A percentile compares a stretch with the other conserved stretches of the same genome.
phyloP scores from a whole-genome alignment of 768 basidiomycete species.

The Brasilioporus rufonigricans region DNA sequence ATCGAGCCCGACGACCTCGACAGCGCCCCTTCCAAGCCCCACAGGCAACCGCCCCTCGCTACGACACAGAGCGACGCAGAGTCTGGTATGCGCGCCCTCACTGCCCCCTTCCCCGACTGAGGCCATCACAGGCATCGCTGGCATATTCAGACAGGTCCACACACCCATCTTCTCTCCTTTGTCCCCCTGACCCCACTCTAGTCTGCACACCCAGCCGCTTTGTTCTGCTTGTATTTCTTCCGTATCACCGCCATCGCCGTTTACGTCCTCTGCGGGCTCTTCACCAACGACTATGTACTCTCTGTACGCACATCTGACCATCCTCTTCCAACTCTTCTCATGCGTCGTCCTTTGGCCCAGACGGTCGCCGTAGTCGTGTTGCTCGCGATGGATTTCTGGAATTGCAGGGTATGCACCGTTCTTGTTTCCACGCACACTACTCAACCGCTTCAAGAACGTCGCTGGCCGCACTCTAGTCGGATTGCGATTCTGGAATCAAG shows the following conservation, averaged over 20 bases:
- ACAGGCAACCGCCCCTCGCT: slow-evolving; percentile 48
- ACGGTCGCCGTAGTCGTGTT: slow-evolving; percentile 92
- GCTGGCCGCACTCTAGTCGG: slow-evolving; percentile 92
- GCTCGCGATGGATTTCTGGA: slow-evolving; percentile 98
- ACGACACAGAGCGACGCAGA: slow-evolving; percentile 68
- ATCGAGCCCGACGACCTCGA: slow-evolving; percentile 84
- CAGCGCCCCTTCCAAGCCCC: slow-evolving; percentile 25
- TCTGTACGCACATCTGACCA: slow-evolving; percentile 54
- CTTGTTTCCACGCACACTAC: background rate
- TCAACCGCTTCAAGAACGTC: slow-evolving; percentile 63
- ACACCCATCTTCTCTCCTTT: slow-evolving; percentile 4
- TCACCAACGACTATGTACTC: slow-evolving; percentile 88
- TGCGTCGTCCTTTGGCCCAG: slow-evolving; percentile 30
- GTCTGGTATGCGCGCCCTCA: slow-evolving; percentile 46
- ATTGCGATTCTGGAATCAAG: slow-evolving; percentile 97
- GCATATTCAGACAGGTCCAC: slow-evolving; percentile 72
- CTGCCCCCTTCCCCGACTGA: slow-evolving; percentile 3
- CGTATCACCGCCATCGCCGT: slow-evolving; percentile 83
- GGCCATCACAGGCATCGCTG: slow-evolving; percentile 53
- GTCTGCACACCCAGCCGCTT: slow-evolving; percentile 78
- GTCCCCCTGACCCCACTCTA: slow-evolving; percentile 30
- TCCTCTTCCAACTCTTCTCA: background rate
- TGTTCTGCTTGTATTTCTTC: slow-evolving; percentile 91
- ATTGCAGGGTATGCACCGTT: slow-evolving; percentile 65
- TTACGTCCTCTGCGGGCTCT: slow-evolving; percentile 91